phyloP scores from a whole-genome alignment of 1,284 basidiomycete species.

The Gomphus bonarii region DNA sequence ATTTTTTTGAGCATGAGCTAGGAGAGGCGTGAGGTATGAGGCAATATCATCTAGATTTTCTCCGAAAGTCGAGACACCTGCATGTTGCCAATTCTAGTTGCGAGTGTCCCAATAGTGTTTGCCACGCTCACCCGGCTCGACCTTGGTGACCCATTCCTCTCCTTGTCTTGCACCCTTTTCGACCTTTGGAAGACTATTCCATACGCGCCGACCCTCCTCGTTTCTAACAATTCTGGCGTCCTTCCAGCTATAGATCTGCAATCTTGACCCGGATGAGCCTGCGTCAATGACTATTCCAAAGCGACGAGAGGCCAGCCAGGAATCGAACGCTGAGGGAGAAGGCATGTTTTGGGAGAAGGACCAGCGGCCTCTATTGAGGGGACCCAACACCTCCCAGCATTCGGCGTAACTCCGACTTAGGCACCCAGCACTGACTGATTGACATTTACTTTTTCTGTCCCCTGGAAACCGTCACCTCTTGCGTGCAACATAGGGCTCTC shows the following conservation, averaged over 20 bases:
- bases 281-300: constrained; percentile 98
- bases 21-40: constrained; percentile 71
- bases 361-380: background rate
- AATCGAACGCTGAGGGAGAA: constrained; percentile 53
- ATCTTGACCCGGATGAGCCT: constrained; percentile 90
- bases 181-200: constrained; percentile 29
- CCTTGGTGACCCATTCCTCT: constrained; percentile 84
- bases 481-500: too few species aligned
- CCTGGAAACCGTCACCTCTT: too few species aligned
- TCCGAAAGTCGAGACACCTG: constrained; percentile 84
- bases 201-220: constrained; percentile 28
- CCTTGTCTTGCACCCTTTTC: constrained; percentile 82
- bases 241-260: constrained; percentile 97
- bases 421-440: too few species aligned
- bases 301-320: constrained; percentile 69
- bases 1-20: constrained; percentile 73
- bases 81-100: constrained; percentile 2
- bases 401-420: background rate
- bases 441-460: too few species aligned
- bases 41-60: constrained; percentile 60
- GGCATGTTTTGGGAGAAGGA: constrained; percentile 40
- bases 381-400: background rate
- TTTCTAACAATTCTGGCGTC: constrained; percentile 54
- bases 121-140: constrained; percentile 74
- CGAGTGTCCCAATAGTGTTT: background rate